These are phyloP conservation scores for Aspergillus fumigatus DNA, from an alignment of 2,329 filamentous ascomycete genomes.

Conservation along the genomic window DNA sequence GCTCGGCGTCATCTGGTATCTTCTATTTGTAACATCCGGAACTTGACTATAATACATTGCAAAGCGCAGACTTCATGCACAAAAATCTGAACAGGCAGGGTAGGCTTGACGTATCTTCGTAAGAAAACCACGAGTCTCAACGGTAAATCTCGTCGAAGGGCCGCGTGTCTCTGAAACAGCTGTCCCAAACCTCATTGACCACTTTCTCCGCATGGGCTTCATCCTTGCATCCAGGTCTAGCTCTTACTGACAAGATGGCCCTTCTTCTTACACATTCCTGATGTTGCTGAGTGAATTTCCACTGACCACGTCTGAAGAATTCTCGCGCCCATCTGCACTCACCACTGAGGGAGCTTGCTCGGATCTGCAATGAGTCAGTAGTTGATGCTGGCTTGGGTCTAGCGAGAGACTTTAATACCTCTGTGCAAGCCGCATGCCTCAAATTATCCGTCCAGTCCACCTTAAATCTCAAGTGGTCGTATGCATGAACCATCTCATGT, in stretches of 20 bases:
- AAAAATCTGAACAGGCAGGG: neutral
- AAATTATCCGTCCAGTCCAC: constrained; percentile 77
- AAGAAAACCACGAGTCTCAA: constrained; percentile 26
- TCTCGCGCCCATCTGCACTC: constrained; percentile 90
- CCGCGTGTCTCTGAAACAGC: constrained; percentile 87
- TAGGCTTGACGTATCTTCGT: neutral
- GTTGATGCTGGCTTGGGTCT: neutral
- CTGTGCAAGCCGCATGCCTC: constrained; percentile 87
- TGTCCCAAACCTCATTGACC: constrained; percentile 98
- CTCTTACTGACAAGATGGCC: constrained; percentile 74
- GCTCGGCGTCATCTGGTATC: constrained; percentile 2
- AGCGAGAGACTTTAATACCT: constrained; percentile 51
- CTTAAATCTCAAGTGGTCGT: constrained; percentile 88
- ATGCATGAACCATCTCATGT: constrained; percentile 98
- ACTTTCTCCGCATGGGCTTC: constrained; percentile 80
- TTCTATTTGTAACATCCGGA: neutral
- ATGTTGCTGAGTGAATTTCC: constrained; percentile 85
- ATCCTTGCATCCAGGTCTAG: constrained; percentile 74
- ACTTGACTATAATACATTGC: constrained; percentile 9
- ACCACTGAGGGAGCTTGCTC: constrained; percentile 85
- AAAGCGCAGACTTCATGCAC: neutral
- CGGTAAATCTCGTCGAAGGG: constrained; percentile 97
- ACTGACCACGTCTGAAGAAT: constrained; percentile 78
- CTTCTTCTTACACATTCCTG: constrained; percentile 84
- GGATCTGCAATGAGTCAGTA: constrained; percentile 57